Conservation (phyloP, 495 filamentous ascomycete species). For the Aspergillus ostianus region DNA sequence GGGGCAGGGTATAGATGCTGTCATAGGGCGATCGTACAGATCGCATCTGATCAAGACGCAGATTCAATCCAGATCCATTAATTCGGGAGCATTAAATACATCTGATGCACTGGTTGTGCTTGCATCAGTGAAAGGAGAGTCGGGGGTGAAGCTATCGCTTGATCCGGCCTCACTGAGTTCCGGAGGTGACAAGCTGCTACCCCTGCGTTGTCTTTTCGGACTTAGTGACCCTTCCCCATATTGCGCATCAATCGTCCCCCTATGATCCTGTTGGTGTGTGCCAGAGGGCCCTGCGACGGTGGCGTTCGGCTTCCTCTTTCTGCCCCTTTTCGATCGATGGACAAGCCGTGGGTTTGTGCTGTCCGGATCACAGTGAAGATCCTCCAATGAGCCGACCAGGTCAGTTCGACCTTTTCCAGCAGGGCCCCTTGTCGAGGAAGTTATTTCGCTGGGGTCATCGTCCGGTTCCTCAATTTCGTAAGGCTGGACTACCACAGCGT, state of each 20-base stretch:
- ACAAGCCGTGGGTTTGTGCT: slow-evolving; percentile 6
- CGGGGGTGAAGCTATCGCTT: slow-evolving; percentile 18
- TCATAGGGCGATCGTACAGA: neutral
- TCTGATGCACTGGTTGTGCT: slow-evolving; percentile 12
- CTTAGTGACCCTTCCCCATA: slow-evolving; percentile 12
- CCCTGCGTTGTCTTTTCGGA: slow-evolving; percentile 30
- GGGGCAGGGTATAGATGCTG: neutral
- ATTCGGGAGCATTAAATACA: slow-evolving; percentile 18
- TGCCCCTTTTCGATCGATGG: slow-evolving; percentile 25
- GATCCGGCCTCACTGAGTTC: slow-evolving; percentile 19
- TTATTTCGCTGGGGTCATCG: slow-evolving; percentile 23
- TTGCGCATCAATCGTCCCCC: slow-evolving; percentile 11
- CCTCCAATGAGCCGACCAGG: slow-evolving; percentile 32
- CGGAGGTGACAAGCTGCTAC: slow-evolving; percentile 16
- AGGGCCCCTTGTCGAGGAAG: slow-evolving; percentile 5
- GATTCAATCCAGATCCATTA: slow-evolving; percentile 35
- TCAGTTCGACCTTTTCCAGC: slow-evolving; percentile 35
- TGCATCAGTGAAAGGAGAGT: slow-evolving; percentile 8
- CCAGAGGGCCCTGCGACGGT: neutral
- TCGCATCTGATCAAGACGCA: neutral
- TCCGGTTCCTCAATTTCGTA: slow-evolving; percentile 48
- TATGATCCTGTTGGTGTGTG: neutral
- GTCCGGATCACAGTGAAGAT: slow-evolving; percentile 27
- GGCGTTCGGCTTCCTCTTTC: slow-evolving; percentile 37
- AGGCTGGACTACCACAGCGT: slow-evolving; percentile 29